Conservation (phyloP, 345 rosid species). For the Boechera stricta region DNA sequence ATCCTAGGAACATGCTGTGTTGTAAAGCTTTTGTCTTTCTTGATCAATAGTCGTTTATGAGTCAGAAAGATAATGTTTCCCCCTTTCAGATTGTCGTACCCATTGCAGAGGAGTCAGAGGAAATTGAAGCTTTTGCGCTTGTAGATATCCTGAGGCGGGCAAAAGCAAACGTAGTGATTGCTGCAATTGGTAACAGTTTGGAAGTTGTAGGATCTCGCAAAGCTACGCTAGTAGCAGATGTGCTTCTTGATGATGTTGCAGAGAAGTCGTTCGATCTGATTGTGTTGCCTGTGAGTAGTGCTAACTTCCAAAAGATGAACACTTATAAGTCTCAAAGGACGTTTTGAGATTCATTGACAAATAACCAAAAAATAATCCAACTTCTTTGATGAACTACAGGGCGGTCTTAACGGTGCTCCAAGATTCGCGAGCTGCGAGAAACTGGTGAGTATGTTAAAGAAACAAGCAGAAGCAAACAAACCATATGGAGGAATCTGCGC, state of each 20-base stretch:
- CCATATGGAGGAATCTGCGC: constrained; percentile 96
- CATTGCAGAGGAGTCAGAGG: constrained; percentile 82
- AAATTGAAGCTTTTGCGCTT: constrained; percentile 84
- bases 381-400: constrained; percentile 53
- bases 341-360: neutral
- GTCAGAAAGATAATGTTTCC: constrained; percentile 5
- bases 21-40: constrained; percentile 8
- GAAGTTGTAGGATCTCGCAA: constrained; percentile 79
- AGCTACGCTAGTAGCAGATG: constrained; percentile 78
- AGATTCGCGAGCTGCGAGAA: constrained; percentile 76
- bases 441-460: constrained; percentile 76
- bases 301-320: neutral
- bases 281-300: constrained; percentile 82
- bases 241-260: constrained; percentile 85
- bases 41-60: neutral
- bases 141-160: constrained; percentile 85
- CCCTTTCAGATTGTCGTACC: constrained; percentile 85
- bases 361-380: neutral
- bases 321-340: neutral
- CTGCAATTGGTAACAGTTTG: constrained; percentile 74
- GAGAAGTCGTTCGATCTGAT: constrained; percentile 81
- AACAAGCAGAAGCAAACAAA: constrained; percentile 69
- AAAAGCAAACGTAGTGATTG: constrained; percentile 84
- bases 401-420: constrained; percentile 87
- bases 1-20: constrained; percentile 5